Percentiles rank a stretch among this genome's conserved stretches.
Conservation (phyloP, 1,139 yeast genomes). For the Yamadazyma spencermartinsiae region DNA sequence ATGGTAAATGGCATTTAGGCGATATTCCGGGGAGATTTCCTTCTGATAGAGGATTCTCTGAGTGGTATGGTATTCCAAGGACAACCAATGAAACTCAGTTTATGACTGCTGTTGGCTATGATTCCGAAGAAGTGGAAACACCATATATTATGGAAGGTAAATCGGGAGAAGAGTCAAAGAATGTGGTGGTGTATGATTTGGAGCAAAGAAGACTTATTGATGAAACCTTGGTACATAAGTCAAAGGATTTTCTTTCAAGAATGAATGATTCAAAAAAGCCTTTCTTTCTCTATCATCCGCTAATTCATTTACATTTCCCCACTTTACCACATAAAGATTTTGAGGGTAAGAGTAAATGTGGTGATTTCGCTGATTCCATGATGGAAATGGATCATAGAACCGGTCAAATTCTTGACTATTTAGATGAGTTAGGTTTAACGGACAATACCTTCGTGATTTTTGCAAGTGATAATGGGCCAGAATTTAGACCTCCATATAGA, state of each 20-base stretch:
- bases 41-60: slow-evolving; percentile 1
- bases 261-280: slow-evolving; percentile 1
- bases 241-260: slow-evolving; percentile 1
- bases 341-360: not conserved
- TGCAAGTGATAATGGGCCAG: slow-evolving; percentile 5
- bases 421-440: slow-evolving; percentile 1
- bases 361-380: slow-evolving; percentile 4
- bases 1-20: slow-evolving; percentile 2
- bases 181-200: slow-evolving; percentile 2
- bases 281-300: slow-evolving; percentile 4
- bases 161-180: slow-evolving; percentile 2
- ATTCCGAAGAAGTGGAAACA: not conserved
- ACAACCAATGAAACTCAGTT: slow-evolving; percentile 2
- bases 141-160: slow-evolving; percentile 3
- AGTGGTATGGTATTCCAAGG: slow-evolving; percentile 2
- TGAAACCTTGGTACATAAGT: slow-evolving; percentile 1
- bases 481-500: slow-evolving; percentile 4
- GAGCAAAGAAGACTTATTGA: slow-evolving; percentile 3
- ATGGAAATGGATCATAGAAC: slow-evolving; percentile 3
- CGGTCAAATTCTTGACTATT: slow-evolving; percentile 1
- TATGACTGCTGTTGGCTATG: not conserved
- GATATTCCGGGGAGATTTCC: slow-evolving; percentile 2
- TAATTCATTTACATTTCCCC: slow-evolving; percentile 3
- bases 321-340: slow-evolving; percentile 4
- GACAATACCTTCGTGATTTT: slow-evolving; percentile 3